These are phyloP conservation scores for Fusarium goolgardi DNA, from an alignment of 2,329 filamentous ascomycete species.

Conservation along the genomic window DNA sequence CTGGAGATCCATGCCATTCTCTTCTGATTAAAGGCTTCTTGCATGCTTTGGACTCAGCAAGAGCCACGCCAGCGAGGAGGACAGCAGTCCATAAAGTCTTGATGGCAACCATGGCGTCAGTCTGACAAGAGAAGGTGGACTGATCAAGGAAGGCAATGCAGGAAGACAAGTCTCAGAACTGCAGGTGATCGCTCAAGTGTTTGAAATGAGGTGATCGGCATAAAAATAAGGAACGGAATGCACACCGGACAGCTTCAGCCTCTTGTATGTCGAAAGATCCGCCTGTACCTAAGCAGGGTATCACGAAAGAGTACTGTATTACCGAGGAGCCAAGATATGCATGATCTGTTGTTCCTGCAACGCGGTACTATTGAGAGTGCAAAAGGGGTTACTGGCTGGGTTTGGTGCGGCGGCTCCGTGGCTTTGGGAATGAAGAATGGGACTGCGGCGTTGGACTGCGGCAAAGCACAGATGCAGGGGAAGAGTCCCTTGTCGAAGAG, in stretches of 20 bases:
- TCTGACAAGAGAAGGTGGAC: background rate
- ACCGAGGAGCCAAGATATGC: conserved; percentile 1
- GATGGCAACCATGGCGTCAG: conserved; percentile 13
- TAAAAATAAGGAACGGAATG: background rate
- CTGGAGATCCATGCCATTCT: conserved; percentile 8
- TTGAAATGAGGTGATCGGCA: conserved; percentile 5
- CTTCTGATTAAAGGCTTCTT: conserved; percentile 23
- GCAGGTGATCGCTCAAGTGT: background rate
- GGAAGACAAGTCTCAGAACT: conserved; percentile 4
- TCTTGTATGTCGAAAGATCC: background rate
- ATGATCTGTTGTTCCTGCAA: conserved; percentile 2
- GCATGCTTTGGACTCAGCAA: conserved; percentile 14
- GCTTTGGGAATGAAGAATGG: background rate
- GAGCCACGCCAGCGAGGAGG: conserved; percentile 6
- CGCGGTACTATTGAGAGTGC: background rate
- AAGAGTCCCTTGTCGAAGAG: background rate
- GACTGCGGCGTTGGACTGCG: background rate
- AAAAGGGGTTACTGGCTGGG: background rate
- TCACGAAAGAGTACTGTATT: background rate
- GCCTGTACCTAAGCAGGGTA: background rate
- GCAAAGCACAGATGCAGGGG: conserved; percentile 1
- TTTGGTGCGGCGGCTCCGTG: background rate
- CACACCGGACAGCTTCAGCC: background rate
- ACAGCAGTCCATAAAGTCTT: conserved; percentile 16
- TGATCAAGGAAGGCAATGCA: background rate